Conservation (phyloP, 257 asterid genomes). For the Agastache rugosa region DNA sequence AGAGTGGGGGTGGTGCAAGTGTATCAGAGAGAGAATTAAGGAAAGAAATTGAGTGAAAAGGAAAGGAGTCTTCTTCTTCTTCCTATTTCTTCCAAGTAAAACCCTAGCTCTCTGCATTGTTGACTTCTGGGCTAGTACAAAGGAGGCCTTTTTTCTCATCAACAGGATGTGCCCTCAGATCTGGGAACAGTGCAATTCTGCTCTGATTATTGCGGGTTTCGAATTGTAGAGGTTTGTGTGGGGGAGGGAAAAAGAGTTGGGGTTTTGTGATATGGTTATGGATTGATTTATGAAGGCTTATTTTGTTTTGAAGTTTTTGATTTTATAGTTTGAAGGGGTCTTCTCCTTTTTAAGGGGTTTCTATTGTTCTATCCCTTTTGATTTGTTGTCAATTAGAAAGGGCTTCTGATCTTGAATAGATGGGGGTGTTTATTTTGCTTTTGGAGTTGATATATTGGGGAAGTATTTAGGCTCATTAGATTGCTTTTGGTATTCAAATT, state of each 20-base stretch:
- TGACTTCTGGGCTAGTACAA: constrained; percentile 32
- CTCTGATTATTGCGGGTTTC: constrained; percentile 32
- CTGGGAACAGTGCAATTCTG: constrained; percentile 35
- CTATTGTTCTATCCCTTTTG: background rate
- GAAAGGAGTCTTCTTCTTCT: constrained; percentile 25
- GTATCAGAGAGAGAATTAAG: constrained; percentile 27
- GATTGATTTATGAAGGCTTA: constrained; percentile 33
- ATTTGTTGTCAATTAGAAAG: constrained; percentile 1
- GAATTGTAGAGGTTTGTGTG: constrained; percentile 18
- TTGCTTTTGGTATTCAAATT: constrained; percentile 24
- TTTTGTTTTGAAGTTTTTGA: constrained; percentile 10
- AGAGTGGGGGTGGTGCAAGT: constrained; percentile 32
- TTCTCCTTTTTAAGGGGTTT: background rate
- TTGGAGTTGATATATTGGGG: constrained; percentile 29
- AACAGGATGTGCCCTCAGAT: constrained; percentile 46
- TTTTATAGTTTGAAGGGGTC: constrained; percentile 29
- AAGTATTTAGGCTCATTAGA: constrained; percentile 16
- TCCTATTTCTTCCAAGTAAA: constrained; percentile 35
- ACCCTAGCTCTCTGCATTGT: constrained; percentile 55
- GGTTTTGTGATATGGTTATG: constrained; percentile 19
- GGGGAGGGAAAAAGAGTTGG: constrained; percentile 14
- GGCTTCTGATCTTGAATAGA: background rate
- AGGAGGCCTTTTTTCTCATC: constrained; percentile 26
- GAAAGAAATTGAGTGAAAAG: constrained; percentile 21
- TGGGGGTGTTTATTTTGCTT: background rate